These are phyloP conservation scores for Cladosporium sp. DNA, from an alignment of 2,329 filamentous ascomycete genomes.

Conservation along the genomic window DNA sequence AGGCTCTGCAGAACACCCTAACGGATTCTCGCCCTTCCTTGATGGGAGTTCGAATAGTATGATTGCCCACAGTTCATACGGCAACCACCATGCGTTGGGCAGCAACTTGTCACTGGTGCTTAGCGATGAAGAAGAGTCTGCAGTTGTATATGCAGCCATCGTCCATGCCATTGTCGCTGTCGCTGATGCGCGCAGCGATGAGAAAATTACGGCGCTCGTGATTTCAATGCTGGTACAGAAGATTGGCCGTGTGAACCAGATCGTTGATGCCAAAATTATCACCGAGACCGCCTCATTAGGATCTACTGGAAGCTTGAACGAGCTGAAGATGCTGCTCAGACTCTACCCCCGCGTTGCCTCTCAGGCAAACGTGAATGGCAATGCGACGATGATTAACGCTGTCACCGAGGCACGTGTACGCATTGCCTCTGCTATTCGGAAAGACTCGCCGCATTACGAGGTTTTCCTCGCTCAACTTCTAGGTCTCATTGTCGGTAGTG, in stretches of 20 bases:
- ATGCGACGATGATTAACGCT: conserved; percentile 62
- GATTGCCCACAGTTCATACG: conserved; percentile 19
- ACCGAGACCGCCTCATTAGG: conserved; percentile 73
- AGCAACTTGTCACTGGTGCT: conserved; percentile 75
- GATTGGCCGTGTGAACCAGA: conserved; percentile 71
- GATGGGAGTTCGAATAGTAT: conserved; percentile 39
- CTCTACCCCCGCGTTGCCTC: conserved; percentile 71
- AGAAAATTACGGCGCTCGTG: conserved; percentile 87
- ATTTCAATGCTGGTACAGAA: conserved; percentile 97
- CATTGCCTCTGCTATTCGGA: conserved; percentile 64
- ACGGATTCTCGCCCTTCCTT: conserved; percentile 37
- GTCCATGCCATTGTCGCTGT: conserved; percentile 93
- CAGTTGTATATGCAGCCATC: conserved; percentile 74
- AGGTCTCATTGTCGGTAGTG: conserved; percentile 82
- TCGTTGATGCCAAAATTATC: conserved; percentile 80
- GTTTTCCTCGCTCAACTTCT: conserved; percentile 80
- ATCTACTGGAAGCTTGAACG: conserved; percentile 67
- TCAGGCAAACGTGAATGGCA: conserved; percentile 64
- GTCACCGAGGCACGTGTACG: conserved; percentile 72
- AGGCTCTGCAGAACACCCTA: conserved; percentile 49
- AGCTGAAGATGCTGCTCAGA: conserved; percentile 81
- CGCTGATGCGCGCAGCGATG: conserved; percentile 71
- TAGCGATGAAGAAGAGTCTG: conserved; percentile 70
- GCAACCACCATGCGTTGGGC: conserved; percentile 38
- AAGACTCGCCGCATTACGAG: conserved; percentile 68